Evolutionary conservation across 2,329 filamentous ascomycete genomes (phyloP).

Genomic region (Talaromyces sp.): DNA sequence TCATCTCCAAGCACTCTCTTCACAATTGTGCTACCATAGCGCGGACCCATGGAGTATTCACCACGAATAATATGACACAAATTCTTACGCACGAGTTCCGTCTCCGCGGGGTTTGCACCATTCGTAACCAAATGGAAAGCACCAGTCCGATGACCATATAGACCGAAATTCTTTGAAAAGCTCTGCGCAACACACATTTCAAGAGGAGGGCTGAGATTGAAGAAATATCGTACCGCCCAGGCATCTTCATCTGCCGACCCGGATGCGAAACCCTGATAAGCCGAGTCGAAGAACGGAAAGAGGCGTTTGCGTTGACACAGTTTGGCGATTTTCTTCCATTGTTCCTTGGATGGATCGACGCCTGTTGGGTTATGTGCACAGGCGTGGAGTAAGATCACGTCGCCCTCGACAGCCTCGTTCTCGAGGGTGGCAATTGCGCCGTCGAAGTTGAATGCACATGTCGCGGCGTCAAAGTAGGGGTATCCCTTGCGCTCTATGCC

Average conservation of each 20-base stretch:
- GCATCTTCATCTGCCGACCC: slow-evolving; percentile 82
- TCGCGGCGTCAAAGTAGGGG: slow-evolving; percentile 79
- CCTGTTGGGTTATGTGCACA: slow-evolving; percentile 98
- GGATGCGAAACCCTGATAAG: slow-evolving; percentile 96
- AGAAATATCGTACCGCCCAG: slow-evolving; percentile 85
- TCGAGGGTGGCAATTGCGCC: slow-evolving; percentile 78
- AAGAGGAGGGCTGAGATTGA: slow-evolving; percentile 73
- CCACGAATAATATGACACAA: slow-evolving; percentile 42
- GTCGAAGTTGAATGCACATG: slow-evolving; percentile 45
- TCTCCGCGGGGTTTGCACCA: slow-evolving; percentile 30
- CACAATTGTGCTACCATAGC: slow-evolving; percentile 84
- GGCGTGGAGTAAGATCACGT: slow-evolving; percentile 85
- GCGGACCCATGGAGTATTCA: slow-evolving; percentile 58
- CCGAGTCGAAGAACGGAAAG: slow-evolving; percentile 97
- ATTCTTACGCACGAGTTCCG: slow-evolving; percentile 38
- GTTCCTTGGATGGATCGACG: slow-evolving; percentile 84
- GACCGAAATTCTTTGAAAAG: slow-evolving; percentile 67
- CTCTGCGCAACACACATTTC: slow-evolving; percentile 59
- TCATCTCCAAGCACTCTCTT: slow-evolving; percentile 76
- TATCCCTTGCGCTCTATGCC: slow-evolving; percentile 81
- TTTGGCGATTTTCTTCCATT: slow-evolving; percentile 85
- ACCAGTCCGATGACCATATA: slow-evolving; percentile 93
- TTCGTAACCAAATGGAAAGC: slow-evolving; percentile 69
- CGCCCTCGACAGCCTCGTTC: slow-evolving; percentile 75
- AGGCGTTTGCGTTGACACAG: slow-evolving; percentile 77